These are phyloP conservation scores for Hypseocharis bilobata DNA, from an alignment of 441 rosid species.

Conservation along the genomic window DNA sequence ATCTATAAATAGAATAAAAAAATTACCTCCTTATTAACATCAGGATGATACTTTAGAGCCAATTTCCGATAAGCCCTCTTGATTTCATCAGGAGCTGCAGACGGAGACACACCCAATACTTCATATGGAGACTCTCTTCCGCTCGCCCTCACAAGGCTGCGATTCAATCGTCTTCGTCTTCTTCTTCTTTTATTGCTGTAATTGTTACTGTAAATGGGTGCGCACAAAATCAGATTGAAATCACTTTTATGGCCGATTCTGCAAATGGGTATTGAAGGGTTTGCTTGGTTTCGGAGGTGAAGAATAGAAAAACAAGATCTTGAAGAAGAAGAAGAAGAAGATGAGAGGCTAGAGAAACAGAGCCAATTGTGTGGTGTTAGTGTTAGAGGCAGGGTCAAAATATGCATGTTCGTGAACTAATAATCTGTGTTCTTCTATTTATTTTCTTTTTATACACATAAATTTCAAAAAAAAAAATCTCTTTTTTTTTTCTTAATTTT, in stretches of 20 bases:
- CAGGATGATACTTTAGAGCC: constrained; percentile 89
- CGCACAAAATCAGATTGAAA: constrained; percentile 10
- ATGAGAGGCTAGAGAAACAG: constrained; percentile 19
- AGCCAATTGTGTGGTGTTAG: constrained; percentile 21
- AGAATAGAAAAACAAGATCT: constrained; percentile 25
- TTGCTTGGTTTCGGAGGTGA: constrained; percentile 24
- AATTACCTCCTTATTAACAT: constrained; percentile 84
- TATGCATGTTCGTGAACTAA: constrained; percentile 33
- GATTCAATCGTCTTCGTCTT: constrained; percentile 3
- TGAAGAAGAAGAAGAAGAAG: constrained; percentile 23
- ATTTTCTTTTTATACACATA: background rate
- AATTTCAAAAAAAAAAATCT: too few species aligned
- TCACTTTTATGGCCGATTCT: constrained; percentile 27
- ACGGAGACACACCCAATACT: constrained; percentile 66
- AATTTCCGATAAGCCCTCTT: constrained; percentile 92
- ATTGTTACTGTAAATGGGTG: constrained; percentile 20
- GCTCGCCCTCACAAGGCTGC: constrained; percentile 39
- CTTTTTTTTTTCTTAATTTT: background rate
- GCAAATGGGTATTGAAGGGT: constrained; percentile 28
- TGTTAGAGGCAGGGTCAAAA: constrained; percentile 24
- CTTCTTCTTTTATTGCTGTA: constrained; percentile 30
- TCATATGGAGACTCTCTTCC: constrained; percentile 74
- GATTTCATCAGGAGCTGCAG: constrained; percentile 69
- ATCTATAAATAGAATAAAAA: background rate
- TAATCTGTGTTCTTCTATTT: constrained; percentile 6